Conservation (phyloP, 106 monocot genomes). For the Triglochin maritima region DNA sequence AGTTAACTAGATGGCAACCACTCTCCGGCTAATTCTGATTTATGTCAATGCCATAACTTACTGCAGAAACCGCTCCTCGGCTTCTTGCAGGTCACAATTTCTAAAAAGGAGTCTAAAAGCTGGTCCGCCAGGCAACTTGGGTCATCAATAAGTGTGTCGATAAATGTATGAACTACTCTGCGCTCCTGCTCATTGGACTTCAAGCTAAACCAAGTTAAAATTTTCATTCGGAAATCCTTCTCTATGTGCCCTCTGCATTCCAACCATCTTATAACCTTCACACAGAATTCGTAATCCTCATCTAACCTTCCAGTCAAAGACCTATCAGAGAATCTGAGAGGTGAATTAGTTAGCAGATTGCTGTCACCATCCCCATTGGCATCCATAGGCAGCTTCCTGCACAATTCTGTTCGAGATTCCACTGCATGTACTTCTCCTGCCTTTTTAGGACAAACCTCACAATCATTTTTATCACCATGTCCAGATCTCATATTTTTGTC, state of each 20-base stretch:
- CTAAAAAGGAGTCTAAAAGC: conserved; percentile 69
- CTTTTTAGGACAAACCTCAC: conserved; percentile 31
- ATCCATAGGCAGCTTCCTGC: conserved; percentile 16
- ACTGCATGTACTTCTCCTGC: conserved; percentile 42
- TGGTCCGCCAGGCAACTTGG: conserved; percentile 79
- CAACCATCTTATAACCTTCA: conserved; percentile 77
- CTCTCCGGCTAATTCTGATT: neutral
- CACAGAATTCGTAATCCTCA: conserved; percentile 79
- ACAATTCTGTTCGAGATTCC: conserved; percentile 37
- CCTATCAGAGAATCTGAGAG: conserved; percentile 23
- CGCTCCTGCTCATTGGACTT: conserved; percentile 81
- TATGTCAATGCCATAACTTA: conserved; percentile 68
- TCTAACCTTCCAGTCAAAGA: conserved; percentile 44
- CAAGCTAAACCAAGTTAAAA: conserved; percentile 92
- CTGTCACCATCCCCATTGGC: conserved; percentile 46
- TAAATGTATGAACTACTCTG: conserved; percentile 76
- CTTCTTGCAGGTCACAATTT: conserved; percentile 65
- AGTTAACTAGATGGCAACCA: neutral
- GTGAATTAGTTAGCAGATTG: conserved; percentile 43
- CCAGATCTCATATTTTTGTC: conserved; percentile 31
- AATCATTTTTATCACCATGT: conserved; percentile 55
- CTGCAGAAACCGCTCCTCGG: conserved; percentile 57
- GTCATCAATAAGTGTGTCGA: conserved; percentile 70
- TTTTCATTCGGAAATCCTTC: conserved; percentile 84
- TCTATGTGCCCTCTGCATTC: conserved; percentile 76